Conservation (phyloP, 768 basidiomycete genomes). For the Russula ochroleuca region DNA sequence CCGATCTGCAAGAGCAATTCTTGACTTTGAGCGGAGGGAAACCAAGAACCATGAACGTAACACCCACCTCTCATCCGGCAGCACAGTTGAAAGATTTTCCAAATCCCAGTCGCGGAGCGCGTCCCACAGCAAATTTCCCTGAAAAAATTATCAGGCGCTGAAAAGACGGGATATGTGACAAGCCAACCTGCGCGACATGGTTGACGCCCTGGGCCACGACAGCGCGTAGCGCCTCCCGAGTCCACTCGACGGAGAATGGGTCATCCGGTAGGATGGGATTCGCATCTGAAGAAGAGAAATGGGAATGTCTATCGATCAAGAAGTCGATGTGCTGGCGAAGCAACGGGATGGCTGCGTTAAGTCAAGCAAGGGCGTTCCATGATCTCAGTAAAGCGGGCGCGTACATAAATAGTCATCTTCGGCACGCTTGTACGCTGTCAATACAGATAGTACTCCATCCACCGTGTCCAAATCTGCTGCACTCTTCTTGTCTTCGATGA, state of each 20-base stretch:
- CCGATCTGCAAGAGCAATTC: constrained; percentile 34
- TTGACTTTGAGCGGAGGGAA: background rate
- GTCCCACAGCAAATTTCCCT: constrained; percentile 76
- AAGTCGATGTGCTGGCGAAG: constrained; percentile 66
- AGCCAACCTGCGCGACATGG: constrained; percentile 60
- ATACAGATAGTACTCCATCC: constrained; percentile 50
- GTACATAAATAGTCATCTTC: constrained; percentile 77
- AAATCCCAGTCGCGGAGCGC: constrained; percentile 70
- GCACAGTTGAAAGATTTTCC: constrained; percentile 50
- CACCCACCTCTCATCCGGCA: constrained; percentile 46
- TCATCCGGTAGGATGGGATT: constrained; percentile 52
- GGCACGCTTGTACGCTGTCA: constrained; percentile 60
- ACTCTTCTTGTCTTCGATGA: constrained; percentile 54
- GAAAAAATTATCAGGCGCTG: constrained; percentile 10
- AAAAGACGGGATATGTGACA: background rate
- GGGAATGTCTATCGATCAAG: constrained; percentile 41
- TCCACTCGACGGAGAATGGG: constrained; percentile 60
- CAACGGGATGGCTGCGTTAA: constrained; percentile 61
- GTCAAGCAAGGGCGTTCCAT: constrained; percentile 27
- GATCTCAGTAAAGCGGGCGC: constrained; percentile 34
- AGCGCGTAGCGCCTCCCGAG: constrained; percentile 48
- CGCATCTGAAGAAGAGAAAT: constrained; percentile 36
- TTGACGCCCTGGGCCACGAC: constrained; percentile 53
- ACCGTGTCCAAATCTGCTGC: constrained; percentile 48
- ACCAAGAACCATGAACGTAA: background rate